Evolutionary conservation across 805 yeast genomes (phyloP), one percentile per base, ranked within the genome.

Genomic region (Candida saitoana): DNA sequence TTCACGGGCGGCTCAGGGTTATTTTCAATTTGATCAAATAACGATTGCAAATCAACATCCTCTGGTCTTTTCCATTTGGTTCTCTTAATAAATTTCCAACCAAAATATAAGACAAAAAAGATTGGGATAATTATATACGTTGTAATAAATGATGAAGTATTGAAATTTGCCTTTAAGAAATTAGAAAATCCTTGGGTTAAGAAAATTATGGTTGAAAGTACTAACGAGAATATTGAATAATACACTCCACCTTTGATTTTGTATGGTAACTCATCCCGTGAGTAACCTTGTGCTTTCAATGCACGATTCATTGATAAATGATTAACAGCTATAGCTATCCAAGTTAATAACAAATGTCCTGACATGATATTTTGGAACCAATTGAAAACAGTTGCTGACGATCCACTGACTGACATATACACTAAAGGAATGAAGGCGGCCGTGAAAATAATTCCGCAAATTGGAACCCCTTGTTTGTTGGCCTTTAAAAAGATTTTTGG

Each of bases 71-170:
- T 49, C 56, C 63, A 48, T 45, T 63, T 67, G 11, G 77, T 67
- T 56, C 61, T 62, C 47, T 49, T 59, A 42, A 67, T 12, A 3
- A 73, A 1, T 47, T 73, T 73, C 57, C 59, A 73, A 11, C 55
- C 53, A 6, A 62, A 22, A 41, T 52, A 67, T 12, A 67, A 48
- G 4, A 56, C 59, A 27, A 70, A 44, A 43, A 69, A 66, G 38
- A 73, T 60, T 34, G 73, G 73, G 17, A 69, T 53, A 58, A 71
- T 61, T 43, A 72, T 60, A 52, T 71, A 72, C 24, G 61, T 63
- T 43, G 71, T 70, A 47, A 72, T 58, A 46, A 73, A 73, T 2
- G 71, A 57, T 32, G 69, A 54, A n/a, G 59, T 45, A 38, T 55
- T 56, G 64, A 74, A 59, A 18, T 56, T 32, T 22, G 71, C 69